These are phyloP conservation scores for Panicum virgatum DNA, from an alignment of 202 grass and related monocot genomes.

Conservation along the genomic window DNA sequence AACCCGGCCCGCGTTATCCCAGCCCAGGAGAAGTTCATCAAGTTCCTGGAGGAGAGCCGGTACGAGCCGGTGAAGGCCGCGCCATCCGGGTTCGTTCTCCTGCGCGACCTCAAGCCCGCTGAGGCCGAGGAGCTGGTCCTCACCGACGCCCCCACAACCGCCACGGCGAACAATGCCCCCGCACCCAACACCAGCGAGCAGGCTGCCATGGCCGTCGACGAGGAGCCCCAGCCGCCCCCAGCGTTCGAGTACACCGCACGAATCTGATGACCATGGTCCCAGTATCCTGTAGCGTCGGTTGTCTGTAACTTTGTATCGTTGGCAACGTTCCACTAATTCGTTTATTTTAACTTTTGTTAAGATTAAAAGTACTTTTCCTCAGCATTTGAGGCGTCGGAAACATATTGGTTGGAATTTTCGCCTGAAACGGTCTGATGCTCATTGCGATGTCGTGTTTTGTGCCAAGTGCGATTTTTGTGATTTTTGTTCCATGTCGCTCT, in stretches of 20 bases:
- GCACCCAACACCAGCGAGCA: slow-evolving; percentile 40
- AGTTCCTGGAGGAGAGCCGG: slow-evolving; percentile 80
- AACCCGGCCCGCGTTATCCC: slow-evolving; percentile 86
- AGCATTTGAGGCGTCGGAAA: not conserved
- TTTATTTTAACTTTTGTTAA: not conserved
- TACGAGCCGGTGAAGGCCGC: slow-evolving; percentile 78
- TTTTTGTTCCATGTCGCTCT: slow-evolving; percentile 14
- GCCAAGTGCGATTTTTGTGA: slow-evolving; percentile 19
- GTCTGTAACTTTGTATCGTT: slow-evolving; percentile 33
- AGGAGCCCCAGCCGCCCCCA: slow-evolving; percentile 79
- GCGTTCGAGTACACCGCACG: slow-evolving; percentile 64
- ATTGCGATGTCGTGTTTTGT: not conserved
- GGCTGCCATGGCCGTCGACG: slow-evolving; percentile 73
- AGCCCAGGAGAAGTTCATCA: slow-evolving; percentile 90
- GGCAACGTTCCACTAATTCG: slow-evolving; percentile 13
- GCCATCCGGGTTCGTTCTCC: slow-evolving; percentile 71
- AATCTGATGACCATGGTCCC: not conserved
- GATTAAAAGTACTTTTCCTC: not conserved
- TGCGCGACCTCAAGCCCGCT: slow-evolving; percentile 68
- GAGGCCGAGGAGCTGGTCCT: slow-evolving; percentile 71
- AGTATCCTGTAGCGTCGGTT: not conserved
- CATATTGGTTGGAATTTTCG: not conserved
- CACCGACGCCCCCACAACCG: slow-evolving; percentile 52
- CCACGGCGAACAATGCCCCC: slow-evolving; percentile 11
- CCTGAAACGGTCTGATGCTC: not conserved